These are phyloP conservation scores for Diplotaxis tenuifolia DNA, from an alignment of 345 rosid genomes.

Conservation along the genomic window DNA sequence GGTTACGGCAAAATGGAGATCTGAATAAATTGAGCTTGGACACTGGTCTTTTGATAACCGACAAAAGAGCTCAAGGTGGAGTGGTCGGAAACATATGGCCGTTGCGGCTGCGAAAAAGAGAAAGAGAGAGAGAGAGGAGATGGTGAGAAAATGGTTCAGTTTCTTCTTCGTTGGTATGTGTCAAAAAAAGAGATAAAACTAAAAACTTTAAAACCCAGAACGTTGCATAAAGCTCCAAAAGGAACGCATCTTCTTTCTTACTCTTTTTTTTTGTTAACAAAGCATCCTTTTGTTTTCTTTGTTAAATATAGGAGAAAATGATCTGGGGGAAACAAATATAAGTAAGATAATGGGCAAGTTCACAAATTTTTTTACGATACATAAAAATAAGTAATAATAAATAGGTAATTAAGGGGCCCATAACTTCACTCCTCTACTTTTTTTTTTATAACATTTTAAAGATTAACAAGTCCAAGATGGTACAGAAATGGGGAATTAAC, in stretches of 20 bases:
- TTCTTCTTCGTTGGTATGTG: constrained; percentile 4
- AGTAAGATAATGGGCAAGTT: neutral
- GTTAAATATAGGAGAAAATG: neutral
- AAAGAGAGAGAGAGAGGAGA: neutral
- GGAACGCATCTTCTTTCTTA: constrained; percentile 25
- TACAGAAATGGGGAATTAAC: no score
- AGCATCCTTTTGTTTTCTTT: neutral
- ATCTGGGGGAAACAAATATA: neutral
- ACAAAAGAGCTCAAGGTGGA: neutral
- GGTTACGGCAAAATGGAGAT: constrained; percentile 25
- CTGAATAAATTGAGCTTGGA: neutral
- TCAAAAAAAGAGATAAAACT: neutral
- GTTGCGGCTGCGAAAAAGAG: constrained; percentile 16
- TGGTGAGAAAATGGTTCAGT: constrained; percentile 4
- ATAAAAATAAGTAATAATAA: neutral
- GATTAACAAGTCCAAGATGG: no score
- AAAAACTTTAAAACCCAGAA: constrained; percentile 20
- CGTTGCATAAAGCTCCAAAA: constrained; percentile 32
- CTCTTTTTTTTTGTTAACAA: neutral
- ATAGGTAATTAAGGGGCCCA: neutral
- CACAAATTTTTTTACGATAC: neutral
- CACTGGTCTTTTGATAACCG: neutral
- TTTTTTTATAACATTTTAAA: no score
- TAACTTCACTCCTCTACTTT: neutral
- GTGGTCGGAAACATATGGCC: constrained; percentile 23